phyloP scores from a whole-genome alignment of 805 yeast species.

The Wickerhamiella slavikovae region DNA sequence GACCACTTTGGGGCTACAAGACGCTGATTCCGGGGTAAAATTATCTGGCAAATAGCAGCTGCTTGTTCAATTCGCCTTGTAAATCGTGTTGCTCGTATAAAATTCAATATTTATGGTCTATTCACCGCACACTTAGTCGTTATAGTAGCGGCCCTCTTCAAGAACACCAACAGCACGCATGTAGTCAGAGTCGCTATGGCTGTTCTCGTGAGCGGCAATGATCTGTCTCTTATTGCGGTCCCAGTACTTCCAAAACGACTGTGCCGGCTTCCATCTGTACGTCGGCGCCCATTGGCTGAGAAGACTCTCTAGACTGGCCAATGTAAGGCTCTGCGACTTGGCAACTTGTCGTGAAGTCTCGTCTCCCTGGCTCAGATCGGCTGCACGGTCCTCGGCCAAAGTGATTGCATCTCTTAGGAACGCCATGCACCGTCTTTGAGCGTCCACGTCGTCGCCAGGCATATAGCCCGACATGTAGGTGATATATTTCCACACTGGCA shows the following conservation, averaged over 20 bases:
- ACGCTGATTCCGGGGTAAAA: no score
- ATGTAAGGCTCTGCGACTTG: conserved; percentile 8
- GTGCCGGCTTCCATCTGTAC: conserved; percentile 10
- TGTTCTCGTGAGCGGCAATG: conserved; percentile 7
- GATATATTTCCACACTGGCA: conserved; percentile 11
- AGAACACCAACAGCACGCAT: conserved; percentile 12
- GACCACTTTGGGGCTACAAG: no score
- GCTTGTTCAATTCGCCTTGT: no score
- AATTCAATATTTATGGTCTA: no score
- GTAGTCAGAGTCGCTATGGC: conserved; percentile 7
- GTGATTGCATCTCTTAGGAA: no score
- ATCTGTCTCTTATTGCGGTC: conserved; percentile 16
- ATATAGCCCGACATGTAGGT: conserved; percentile 14
- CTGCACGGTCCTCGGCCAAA: no score
- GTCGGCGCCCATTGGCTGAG: conserved; percentile 9
- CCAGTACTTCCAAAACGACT: conserved; percentile 20
- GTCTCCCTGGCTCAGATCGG: no score
- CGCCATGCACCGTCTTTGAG: conserved; percentile 16
- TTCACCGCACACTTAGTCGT: conserved; percentile 5
- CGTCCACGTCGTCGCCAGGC: conserved; percentile 15
- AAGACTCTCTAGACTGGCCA: conserved; percentile 7
- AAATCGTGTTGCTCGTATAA: no score
- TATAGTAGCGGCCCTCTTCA: conserved; percentile 16
- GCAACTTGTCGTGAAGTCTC: conserved; percentile 2
- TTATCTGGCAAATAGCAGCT: no score